Percentiles rank a stretch among this genome's conserved stretches.
phyloP scores from a whole-genome alignment of 2,329 filamentous ascomycete species.

The Phymatotrichopsis omnivora region DNA sequence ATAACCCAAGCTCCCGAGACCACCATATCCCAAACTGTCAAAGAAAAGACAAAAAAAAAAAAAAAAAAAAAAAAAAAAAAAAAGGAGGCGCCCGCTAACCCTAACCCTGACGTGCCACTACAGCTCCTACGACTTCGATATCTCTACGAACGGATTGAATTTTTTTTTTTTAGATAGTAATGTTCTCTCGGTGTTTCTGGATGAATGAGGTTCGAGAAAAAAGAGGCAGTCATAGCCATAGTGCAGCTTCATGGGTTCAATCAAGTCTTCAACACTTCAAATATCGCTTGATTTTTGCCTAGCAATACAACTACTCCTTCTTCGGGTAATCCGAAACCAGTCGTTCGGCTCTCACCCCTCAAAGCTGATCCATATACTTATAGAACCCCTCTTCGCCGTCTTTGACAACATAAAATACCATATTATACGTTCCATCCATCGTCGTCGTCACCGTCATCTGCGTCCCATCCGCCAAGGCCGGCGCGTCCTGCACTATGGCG shows the following conservation, averaged over 20 bases:
- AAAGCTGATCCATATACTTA: constrained; percentile 1
- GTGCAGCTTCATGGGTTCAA: background rate
- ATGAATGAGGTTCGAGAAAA: background rate
- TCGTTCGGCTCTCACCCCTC: background rate
- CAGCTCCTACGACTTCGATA: too few relatives aligned
- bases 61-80: too few relatives aligned
- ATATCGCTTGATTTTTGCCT: background rate
- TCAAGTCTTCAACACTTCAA: too few relatives aligned
- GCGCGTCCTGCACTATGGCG: background rate
- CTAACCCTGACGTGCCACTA: too few relatives aligned
- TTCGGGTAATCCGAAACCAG: background rate
- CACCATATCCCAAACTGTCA: too few relatives aligned
- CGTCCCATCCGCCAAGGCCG: background rate
- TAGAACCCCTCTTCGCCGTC: background rate
- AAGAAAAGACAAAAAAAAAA: too few relatives aligned
- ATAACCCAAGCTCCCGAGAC: too few relatives aligned
- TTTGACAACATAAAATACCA: constrained; percentile 1
- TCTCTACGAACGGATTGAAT: too few relatives aligned
- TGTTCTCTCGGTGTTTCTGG: too few relatives aligned
- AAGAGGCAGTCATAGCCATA: too few relatives aligned
- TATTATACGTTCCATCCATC: background rate
- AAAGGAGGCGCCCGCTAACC: too few relatives aligned
- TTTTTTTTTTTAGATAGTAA: too few relatives aligned
- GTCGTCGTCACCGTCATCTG: background rate
- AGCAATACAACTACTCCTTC: background rate